Conservation (phyloP, 106 monocot genomes). For the Vanilla planifolia region DNA sequence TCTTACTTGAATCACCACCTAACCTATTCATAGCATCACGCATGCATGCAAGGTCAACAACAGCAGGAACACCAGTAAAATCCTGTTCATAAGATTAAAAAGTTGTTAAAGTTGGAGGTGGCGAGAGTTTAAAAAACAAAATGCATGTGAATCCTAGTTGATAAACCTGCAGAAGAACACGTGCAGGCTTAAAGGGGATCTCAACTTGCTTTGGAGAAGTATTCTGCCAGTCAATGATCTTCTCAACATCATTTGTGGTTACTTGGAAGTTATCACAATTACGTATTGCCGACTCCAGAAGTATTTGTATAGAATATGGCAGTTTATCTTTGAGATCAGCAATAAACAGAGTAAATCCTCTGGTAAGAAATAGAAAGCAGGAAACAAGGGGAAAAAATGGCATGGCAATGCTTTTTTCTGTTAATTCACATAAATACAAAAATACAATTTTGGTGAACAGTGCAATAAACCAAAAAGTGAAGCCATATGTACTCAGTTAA, state of each 20-base stretch:
- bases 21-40: conserved; percentile 85
- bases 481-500: neutral
- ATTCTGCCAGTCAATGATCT: conserved; percentile 96
- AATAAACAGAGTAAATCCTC: neutral
- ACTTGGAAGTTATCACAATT: conserved; percentile 97
- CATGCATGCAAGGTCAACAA: conserved; percentile 91
- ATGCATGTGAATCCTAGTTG: neutral
- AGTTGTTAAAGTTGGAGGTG: neutral
- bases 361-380: neutral
- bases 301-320: conserved; percentile 82
- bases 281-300: conserved; percentile 86
- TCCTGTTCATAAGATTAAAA: conserved; percentile 29
- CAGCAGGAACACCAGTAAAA: conserved; percentile 90
- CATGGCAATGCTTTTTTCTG: no score
- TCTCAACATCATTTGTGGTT: conserved; percentile 76
- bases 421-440: neutral
- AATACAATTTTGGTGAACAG: neutral
- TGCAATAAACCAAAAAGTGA: neutral
- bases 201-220: conserved; percentile 75
- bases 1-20: conserved; percentile 65
- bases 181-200: conserved; percentile 96
- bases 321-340: conserved; percentile 45
- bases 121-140: neutral
- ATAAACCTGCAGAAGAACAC: conserved; percentile 91
- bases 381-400: neutral